A percentile compares a stretch with the other conserved stretches of the same genome.
phyloP scores from a whole-genome alignment of 306 rosid species.

The Dryas octopetala region DNA sequence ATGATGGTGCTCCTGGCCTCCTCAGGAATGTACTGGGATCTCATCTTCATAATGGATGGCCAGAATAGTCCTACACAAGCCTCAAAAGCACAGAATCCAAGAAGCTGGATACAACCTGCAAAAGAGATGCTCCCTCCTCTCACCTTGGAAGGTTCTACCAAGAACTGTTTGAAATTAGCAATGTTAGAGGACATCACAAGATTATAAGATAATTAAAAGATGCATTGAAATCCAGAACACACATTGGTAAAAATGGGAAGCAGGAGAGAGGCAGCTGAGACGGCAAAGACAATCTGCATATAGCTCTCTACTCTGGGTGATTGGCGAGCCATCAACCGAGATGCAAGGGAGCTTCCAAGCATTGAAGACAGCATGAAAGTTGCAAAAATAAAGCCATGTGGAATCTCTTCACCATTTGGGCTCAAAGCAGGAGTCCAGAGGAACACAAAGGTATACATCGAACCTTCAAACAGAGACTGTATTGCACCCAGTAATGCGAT shows the following conservation, averaged over 20 bases:
- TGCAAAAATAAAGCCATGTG: conserved; percentile 89
- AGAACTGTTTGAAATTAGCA: conserved; percentile 55
- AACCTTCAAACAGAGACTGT: conserved; percentile 95
- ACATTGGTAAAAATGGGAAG: conserved; percentile 78
- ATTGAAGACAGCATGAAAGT: conserved; percentile 95
- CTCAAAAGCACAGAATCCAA: conserved; percentile 94
- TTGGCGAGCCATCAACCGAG: conserved; percentile 67
- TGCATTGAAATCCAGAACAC: conserved; percentile 31
- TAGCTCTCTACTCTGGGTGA: conserved; percentile 77
- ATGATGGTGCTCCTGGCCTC: conserved; percentile 99
- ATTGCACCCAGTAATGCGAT: conserved; percentile 86
- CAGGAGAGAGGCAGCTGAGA: conserved; percentile 58
- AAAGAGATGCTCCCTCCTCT: conserved; percentile 81
- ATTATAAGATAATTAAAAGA: conserved; percentile 12
- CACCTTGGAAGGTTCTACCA: conserved; percentile 65
- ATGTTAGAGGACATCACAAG: conserved; percentile 34
- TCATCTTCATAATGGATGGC: conserved; percentile 99
- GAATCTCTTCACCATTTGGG: conserved; percentile 90
- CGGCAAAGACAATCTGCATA: conserved; percentile 77
- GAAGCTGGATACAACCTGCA: conserved; percentile 67
- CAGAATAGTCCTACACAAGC: conserved; percentile 95
- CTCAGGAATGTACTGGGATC: conserved; percentile 98
- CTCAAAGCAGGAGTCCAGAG: conserved; percentile 97
- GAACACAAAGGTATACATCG: conserved; percentile 90
- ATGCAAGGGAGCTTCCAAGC: conserved; percentile 96